Base-by-base conservation (phyloP, 2,329 filamentous ascomycete species). In the Fusarium sacchari region DNA sequence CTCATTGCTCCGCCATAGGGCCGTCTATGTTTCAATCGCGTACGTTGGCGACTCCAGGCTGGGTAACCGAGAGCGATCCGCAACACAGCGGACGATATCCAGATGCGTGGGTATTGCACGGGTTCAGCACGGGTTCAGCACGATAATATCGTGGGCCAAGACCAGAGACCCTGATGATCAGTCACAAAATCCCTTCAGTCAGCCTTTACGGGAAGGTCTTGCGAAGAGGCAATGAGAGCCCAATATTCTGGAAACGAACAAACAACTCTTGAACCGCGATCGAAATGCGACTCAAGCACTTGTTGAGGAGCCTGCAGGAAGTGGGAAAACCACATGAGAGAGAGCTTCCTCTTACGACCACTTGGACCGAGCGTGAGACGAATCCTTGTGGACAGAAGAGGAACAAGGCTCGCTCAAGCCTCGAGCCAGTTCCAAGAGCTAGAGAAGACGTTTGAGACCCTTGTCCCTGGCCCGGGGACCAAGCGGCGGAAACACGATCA, bases 301-400 rank as follows among this genome's bases (percentile, higher is more conserved):
- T 47, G 37, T 34, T 56, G 36, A 15, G 17, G 60, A 46, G 61
- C 28, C 44, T 60, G 28, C 52, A 40, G 68, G 59, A 55, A 43
- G 60, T 53, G 37, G 49, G 52, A 71, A 66, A 63, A 12, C 28
- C 17, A 37, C 42, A 59, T 72, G 67, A 68, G n/a, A n/a, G n/a
- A n/a, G n/a, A n/a, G 64, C 63, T 75, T 73, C 60, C 70, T 77
- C 70, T 73, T 78, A 74, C 62, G 62, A 74, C 57, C 44, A 49
- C 44, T 46, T 59, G 42, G 53, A 46, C 71, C 58, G 56, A 64
- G 60, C 49, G 50, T 47, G 44, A 49, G 42, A 59, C 50, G 63
- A 53, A 69, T 72, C 67, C 63, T 61, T 63, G 67, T 55, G 15
- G 40, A 24, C 32, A 49, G 50, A 49, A 50, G 44, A 62, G 26